Evolutionary conservation across 2,329 filamentous ascomycete genomes (phyloP).

Genomic region (Penicillium hesseltinei): DNA sequence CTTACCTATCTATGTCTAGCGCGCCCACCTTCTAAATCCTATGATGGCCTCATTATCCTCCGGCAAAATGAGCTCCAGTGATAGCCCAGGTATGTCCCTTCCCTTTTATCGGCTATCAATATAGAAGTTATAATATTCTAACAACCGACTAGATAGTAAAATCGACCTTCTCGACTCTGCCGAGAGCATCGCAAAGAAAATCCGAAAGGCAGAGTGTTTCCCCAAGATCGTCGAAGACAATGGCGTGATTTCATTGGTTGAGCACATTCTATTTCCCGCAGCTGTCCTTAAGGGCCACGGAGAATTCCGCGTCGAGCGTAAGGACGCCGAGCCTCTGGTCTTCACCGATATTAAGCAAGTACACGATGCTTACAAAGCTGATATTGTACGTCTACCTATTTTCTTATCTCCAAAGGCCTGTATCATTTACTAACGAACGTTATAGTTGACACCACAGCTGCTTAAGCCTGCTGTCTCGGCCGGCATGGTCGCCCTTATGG

Average conservation of each 20-base stretch:
- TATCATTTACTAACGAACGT: slow-evolving; percentile 5
- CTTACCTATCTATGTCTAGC: slow-evolving; percentile 12
- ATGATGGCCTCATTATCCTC: slow-evolving; percentile 85
- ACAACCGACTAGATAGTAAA: slow-evolving; percentile 50
- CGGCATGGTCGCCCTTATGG: slow-evolving; percentile 70
- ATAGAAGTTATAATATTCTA: neutral
- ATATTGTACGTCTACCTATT: slow-evolving; percentile 59
- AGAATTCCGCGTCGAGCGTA: slow-evolving; percentile 67
- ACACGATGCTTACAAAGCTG: slow-evolving; percentile 74
- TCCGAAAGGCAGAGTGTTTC: slow-evolving; percentile 77
- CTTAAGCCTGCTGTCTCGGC: slow-evolving; percentile 80
- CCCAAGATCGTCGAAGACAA: slow-evolving; percentile 79
- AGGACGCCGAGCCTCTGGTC: slow-evolving; percentile 69
- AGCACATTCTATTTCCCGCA: slow-evolving; percentile 81
- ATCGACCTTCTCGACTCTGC: slow-evolving; percentile 81
- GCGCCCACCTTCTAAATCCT: slow-evolving; percentile 74
- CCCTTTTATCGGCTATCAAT: neutral
- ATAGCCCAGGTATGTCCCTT: slow-evolving; percentile 37
- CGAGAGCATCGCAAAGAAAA: slow-evolving; percentile 74
- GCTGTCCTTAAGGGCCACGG: slow-evolving; percentile 43
- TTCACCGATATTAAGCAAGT: slow-evolving; percentile 75
- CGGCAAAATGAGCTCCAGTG: slow-evolving; percentile 82
- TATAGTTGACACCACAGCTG: slow-evolving; percentile 74
- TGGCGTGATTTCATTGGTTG: slow-evolving; percentile 80
- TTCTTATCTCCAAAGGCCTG: neutral